Percentiles rank a stretch among this genome's conserved stretches.
phyloP scores from a whole-genome alignment of 75 land plant genomes.

The Pinus taeda region DNA sequence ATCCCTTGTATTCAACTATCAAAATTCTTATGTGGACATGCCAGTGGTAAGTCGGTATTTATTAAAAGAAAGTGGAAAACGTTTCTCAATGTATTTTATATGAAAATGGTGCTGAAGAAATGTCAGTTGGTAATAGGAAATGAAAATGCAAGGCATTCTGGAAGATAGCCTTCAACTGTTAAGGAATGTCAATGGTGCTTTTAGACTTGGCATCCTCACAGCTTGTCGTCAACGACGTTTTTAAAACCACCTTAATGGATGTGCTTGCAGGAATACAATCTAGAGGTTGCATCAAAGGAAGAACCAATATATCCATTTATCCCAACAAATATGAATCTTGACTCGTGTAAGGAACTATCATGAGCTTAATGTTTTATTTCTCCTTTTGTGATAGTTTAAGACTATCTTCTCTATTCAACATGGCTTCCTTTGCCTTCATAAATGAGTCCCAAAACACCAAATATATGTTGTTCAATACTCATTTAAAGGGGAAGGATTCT shows the following conservation, averaged over 20 bases:
- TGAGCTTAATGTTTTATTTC: slow-evolving; percentile 77
- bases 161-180: slow-evolving; percentile 55
- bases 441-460: slow-evolving; percentile 34
- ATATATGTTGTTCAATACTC: slow-evolving; percentile 21
- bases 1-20: slow-evolving; percentile 64
- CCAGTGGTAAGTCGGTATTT: slow-evolving; percentile 41
- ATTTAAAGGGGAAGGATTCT: neutral
- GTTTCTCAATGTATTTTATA: too few relatives aligned
- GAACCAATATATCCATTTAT: slow-evolving; percentile 49
- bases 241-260: slow-evolving; percentile 82
- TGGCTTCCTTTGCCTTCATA: slow-evolving; percentile 64
- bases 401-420: slow-evolving; percentile 64
- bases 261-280: slow-evolving; percentile 81
- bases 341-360: slow-evolving; percentile 74
- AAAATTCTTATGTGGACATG: slow-evolving; percentile 82
- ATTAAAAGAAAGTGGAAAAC: neutral
- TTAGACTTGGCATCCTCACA: slow-evolving; percentile 77
- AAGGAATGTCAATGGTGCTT: slow-evolving; percentile 64
- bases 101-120: too few relatives aligned
- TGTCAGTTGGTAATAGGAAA: slow-evolving; percentile 36
- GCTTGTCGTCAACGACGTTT: slow-evolving; percentile 51
- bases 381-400: slow-evolving; percentile 74
- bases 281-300: slow-evolving; percentile 71
- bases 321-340: slow-evolving; percentile 74
- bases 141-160: slow-evolving; percentile 53